Base-by-base conservation (phyloP, 176 grass and related monocot genomes). In the Tillandsia leiboldiana region DNA sequence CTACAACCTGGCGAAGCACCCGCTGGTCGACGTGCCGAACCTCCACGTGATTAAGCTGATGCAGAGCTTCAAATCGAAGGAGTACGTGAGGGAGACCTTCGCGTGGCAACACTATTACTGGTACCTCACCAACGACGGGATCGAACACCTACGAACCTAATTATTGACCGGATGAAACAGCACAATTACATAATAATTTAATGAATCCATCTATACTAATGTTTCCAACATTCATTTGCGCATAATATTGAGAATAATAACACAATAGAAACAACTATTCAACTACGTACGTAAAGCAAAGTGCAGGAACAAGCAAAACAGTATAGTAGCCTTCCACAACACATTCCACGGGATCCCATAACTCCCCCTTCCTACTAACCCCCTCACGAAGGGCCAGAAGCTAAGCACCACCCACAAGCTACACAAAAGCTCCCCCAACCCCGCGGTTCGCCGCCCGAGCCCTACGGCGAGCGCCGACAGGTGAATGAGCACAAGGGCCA, bases 51-150 rank as follows among this genome's bases (percentile, higher is more conserved):
- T 97, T 73, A 92, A 97, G 93, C 89, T 97, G 57, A 97, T 92
- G 93, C 93, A 97, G 74, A 97, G 89, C 82, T 97, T 97, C 84
- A 92, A 97, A 72, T 97, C 93, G n/a, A 97, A 89, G 84, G 93
- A 97, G 66, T 97, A 72, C 1, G 93, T 97, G 54, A 97, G 81
- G 72, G 93, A 97, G 77, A 97, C 93, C 70, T 97, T 97, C 79
- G 91, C 89, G 7, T 92, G 89, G 89, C 88, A 92, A 69, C 74
- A 85, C 65, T 97, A 97, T 65, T 97, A 97, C 84, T 97, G 93
- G 93, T 97, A 97, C 71, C 93, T 97, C 53, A 92, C 89, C 74
- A 92, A 97, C 2, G 93, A 97, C 1, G 93, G 93, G 68, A 97
- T 92, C 51, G 93, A 97, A 81, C 59, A 83, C 86, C 86, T 97